Base-by-base conservation (phyloP, 768 basidiomycete species). In the Trametes coccinea region DNA sequence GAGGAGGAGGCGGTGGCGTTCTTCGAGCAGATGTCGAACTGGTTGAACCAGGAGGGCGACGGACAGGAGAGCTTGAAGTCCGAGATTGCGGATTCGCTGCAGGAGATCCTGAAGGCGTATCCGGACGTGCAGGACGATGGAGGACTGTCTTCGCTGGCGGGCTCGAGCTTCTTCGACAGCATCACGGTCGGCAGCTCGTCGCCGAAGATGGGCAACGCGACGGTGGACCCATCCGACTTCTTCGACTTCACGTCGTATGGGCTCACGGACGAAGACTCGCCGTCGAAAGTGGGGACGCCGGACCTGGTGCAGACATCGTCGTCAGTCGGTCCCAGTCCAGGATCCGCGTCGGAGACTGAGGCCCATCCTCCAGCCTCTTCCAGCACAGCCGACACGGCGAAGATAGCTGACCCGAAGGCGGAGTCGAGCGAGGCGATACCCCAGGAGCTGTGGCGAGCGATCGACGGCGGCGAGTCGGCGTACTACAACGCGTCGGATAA, bases 391-490 rank as follows among this genome's bases (percentile, higher is more conserved):
- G 79, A 79, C 56, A 84, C 84, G 67, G 74, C 71, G 46, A 68
- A 67, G 59, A 73, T 72, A 61, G 66, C 61, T 47, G 69, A 73
- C 65, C 31, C 72, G 40, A 84, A 85, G 76, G 75, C 73, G 40
- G 86, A 88, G 58, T 84, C 87, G 22, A 39, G 53, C 10, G 76
- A 75, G 67, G 76, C 79, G 31, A 75, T 89, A 59, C 80, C 85
- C 52, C 73, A 89, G 40, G 84, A 84, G 48, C 72, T 81, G 54
- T 85, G 83, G 77, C 83, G 84, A 70, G 89, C 89, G 72, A 84
- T 92, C 39, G 88, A 90, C 67, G 88, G 88, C 44, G 89, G 89
- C 53, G 88, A 90, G 75, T 82, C 84, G 16, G 79, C 86, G 49
- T 90, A 87, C 71, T 91, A 84, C 75, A 74, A 78, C 63, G 34